Base-by-base conservation (phyloP, 1,139 yeast species). In the Suhomyces wounanorum region DNA sequence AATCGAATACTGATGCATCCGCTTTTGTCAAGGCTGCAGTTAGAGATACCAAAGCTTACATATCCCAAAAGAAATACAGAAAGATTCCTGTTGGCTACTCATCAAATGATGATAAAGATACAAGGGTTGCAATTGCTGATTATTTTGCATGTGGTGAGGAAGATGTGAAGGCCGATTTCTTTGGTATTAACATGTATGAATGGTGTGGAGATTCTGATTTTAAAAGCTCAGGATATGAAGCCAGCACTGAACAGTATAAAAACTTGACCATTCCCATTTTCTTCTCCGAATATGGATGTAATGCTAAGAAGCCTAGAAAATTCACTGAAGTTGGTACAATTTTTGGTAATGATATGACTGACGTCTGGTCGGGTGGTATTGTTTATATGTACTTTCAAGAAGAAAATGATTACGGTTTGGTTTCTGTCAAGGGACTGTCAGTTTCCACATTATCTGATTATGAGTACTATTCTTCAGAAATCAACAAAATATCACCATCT, bases 11-110 rank as follows among this genome's bases (percentile, higher is more conserved):
- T 40, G 76, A 67, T 51, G 75, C 80, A 23, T 82, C 95, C 36
- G 96, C 97, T 3, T 92, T 87, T 65, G 82, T 92, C 55, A 86
- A 95, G 69, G 97, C 97, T 43, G 89, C 95, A 35, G 85, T 89
- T 61, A 85, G 98, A 69, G 98, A 92, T 68, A 85, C 88, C 78
- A 91, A 89, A 71, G 82, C 83, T 59, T 91, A 92, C 68, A 89
- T 92, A 55, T 71, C 78, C 14, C 75, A 79, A 51, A 60, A 65
- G 57, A 83, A 87, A 59, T 81, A 87, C 64, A 83, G 97, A 68
- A 66, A 77, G 10, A 87, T 91, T 52, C 97, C 96, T 3, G 95
- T 92, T 40, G 98, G 97, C 47, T 92, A 91, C 69, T 87, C 96
- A 11, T 94, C 97, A 42, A 96, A 96, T 46, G 96, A 91, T 68